Percentiles rank a stretch among this genome's conserved stretches.
Conservation (phyloP, 2,329 filamentous ascomycete genomes). For the Neonectria neomacrospora region DNA sequence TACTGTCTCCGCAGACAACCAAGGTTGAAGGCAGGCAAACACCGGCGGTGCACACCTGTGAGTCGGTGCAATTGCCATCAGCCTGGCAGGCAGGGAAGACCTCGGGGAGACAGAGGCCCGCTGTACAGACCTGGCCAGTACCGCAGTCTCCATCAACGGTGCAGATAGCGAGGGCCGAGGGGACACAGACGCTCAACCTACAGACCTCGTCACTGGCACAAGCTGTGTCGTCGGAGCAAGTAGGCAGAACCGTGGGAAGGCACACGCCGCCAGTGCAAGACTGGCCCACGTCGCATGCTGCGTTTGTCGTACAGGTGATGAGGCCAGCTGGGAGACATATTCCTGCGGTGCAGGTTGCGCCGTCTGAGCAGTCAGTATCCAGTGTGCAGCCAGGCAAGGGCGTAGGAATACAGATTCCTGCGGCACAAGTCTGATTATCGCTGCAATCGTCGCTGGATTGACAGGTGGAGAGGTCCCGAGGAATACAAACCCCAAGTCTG, state of each 20-base stretch:
- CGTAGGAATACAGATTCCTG: conserved; percentile 6
- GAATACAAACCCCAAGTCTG: conserved; percentile 13
- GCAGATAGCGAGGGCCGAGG: conserved; percentile 4
- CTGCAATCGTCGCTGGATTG: neutral
- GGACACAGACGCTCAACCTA: conserved; percentile 9
- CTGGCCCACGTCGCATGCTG: neutral
- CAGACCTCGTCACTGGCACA: conserved; percentile 7
- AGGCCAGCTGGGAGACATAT: neutral
- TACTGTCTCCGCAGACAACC: neutral
- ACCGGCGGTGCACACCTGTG: neutral
- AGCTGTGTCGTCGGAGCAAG: conserved; percentile 4
- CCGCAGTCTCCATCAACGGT: neutral
- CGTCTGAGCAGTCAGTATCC: neutral
- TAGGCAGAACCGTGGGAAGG: conserved; percentile 4
- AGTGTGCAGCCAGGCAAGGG: neutral
- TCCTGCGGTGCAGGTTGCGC: neutral
- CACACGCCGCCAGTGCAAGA: conserved; percentile 6
- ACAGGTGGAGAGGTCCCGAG: neutral
- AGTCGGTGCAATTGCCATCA: neutral
- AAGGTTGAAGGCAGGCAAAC: conserved; percentile 11
- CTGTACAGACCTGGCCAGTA: conserved; percentile 9
- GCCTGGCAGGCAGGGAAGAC: conserved; percentile 14
- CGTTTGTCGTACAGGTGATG: conserved; percentile 4
- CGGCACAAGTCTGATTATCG: conserved; percentile 1
- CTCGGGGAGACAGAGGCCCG: conserved; percentile 18